Evolutionary conservation across 192 early-diverging fungal genomes (phyloP), one percentile per base, ranked within the genome.

Genomic region (Coemansia sp.): DNA sequence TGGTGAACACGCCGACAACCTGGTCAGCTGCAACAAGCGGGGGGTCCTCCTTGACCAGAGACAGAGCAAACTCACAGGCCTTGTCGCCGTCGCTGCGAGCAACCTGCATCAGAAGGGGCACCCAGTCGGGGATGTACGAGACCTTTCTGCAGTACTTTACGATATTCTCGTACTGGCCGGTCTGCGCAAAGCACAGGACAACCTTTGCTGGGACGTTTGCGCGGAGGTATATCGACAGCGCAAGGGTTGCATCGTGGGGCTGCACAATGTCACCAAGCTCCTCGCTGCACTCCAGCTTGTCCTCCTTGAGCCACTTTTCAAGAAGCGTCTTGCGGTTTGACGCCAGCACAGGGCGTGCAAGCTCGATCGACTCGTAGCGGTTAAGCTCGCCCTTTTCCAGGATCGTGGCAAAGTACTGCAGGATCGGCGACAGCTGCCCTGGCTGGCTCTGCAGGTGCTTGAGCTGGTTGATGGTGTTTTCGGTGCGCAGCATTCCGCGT

Each of bases 261-360:
- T 92, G 94, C 42, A 98, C 94, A 72, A 95, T 88, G 68, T 99
- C 97, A 61, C 97, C 97, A 28, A 99, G 84, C 68, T 99, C 97
- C 72, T 99, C 97, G 75, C 92, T 96, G 83, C 95, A 97, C 61
- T 95, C 91, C 10, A 99, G 84, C 72, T 99, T 99, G 77, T 99
- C 97, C 73, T 98, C 95, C 77, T 97, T 97, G 58, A 99, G 83
- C 95, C 95, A 99, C 72, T 95, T 98, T 65, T 99, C 95, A 22
- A 99, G 79, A 59, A 99, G 65, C 54, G 95, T 87, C 72, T 96
- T 99, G 56, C 93, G 87, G 50, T 88, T 89, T 68, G 96, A 94
- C 19, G 85, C 83, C 29, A 98, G 80, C 36, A 98, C 95, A 4
- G 95, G 95, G 57, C 87, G 85, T 34, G 94, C 92, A 14, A 99